These are phyloP conservation scores for Monosporozyma unispora DNA, from an alignment of 805 yeast species.

Conservation along the genomic window DNA sequence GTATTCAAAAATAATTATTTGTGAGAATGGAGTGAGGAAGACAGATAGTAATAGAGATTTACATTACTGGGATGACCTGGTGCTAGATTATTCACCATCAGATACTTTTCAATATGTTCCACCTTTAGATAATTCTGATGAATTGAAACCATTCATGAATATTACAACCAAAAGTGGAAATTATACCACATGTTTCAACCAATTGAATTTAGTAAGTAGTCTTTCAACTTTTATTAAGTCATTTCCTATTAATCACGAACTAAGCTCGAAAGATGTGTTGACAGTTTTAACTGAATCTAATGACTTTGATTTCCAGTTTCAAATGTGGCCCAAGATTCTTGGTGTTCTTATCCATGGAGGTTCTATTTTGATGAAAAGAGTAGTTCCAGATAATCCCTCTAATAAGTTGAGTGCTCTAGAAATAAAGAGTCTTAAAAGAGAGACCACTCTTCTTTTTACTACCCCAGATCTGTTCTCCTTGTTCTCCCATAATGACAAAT, in stretches of 20 bases:
- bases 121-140: conserved; percentile 28
- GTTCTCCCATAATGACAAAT: background rate
- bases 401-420: background rate
- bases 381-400: background rate
- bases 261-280: conserved; percentile 26
- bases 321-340: conserved; percentile 36
- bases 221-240: conserved; percentile 39
- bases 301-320: conserved; percentile 23
- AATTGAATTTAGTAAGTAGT: conserved; percentile 44
- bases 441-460: conserved; percentile 3
- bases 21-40: conserved; percentile 11
- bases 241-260: conserved; percentile 32
- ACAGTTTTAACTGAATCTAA: conserved; percentile 18
- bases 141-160: conserved; percentile 29
- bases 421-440: background rate
- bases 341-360: conserved; percentile 31
- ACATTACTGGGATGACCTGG: conserved; percentile 21
- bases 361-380: conserved; percentile 9
- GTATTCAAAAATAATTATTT: conserved; percentile 29
- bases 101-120: conserved; percentile 25
- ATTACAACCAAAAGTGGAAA: conserved; percentile 16
- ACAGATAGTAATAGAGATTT: conserved; percentile 7
- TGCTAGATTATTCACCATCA: conserved; percentile 8
- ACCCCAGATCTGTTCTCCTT: background rate
- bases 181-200: conserved; percentile 35